A percentile compares a stretch with the other conserved stretches of the same genome.
phyloP scores from a whole-genome alignment of 2,329 filamentous ascomycete genomes.

The Fusarium verticillioides region DNA sequence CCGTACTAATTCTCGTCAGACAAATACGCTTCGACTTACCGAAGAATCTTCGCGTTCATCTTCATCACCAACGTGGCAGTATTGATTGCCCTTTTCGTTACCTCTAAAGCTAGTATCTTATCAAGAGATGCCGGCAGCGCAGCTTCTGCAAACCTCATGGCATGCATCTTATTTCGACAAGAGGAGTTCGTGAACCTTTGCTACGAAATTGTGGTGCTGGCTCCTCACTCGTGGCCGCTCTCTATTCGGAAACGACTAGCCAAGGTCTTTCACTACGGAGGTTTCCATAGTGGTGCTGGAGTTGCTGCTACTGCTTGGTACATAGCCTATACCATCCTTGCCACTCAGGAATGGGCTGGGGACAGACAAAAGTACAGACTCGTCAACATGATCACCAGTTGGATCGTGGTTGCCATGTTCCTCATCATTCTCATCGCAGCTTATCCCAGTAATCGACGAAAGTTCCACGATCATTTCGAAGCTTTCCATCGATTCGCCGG shows the following conservation, averaged over 20 bases:
- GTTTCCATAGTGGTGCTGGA: slow-evolving; percentile 19
- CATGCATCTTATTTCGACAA: slow-evolving; percentile 16
- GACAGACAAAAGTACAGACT: slow-evolving; percentile 1
- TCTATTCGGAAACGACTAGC: not conserved
- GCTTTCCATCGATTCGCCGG: slow-evolving; percentile 21
- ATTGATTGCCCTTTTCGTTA: not conserved
- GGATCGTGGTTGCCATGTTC: slow-evolving; percentile 14
- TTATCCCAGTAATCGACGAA: slow-evolving; percentile 7
- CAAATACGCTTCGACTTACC: slow-evolving; percentile 2
- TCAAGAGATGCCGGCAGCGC: slow-evolving; percentile 16
- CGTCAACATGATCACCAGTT: slow-evolving; percentile 15
- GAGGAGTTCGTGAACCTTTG: slow-evolving; percentile 19
- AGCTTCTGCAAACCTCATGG: slow-evolving; percentile 21
- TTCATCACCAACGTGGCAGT: slow-evolving; percentile 1
- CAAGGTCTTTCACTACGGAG: slow-evolving; percentile 17
- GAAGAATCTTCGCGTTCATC: slow-evolving; percentile 2
- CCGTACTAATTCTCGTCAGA: not conserved
- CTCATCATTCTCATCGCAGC: slow-evolving; percentile 9
- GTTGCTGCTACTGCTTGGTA: slow-evolving; percentile 16
- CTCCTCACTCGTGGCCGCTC: slow-evolving; percentile 13
- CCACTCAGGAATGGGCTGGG: not conserved
- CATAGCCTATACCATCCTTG: slow-evolving; percentile 3
- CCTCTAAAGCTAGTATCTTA: not conserved
- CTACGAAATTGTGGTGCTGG: slow-evolving; percentile 14
- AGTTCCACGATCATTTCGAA: slow-evolving; percentile 18